phyloP scores from a whole-genome alignment of 305 asterid species.

The Fraxinus floribunda region DNA sequence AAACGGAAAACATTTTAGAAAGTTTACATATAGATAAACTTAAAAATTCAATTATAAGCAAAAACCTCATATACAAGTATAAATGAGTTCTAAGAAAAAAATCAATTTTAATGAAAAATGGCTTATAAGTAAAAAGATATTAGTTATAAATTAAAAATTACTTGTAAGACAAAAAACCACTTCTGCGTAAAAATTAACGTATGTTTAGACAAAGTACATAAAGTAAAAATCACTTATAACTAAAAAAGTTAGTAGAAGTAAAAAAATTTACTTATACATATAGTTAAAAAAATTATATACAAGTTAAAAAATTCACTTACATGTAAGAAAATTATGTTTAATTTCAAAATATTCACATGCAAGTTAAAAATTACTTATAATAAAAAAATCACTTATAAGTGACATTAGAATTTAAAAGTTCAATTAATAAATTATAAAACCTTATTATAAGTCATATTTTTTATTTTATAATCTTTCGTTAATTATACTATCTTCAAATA shows the following conservation, averaged over 20 bases:
- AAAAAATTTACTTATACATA: too few relatives aligned
- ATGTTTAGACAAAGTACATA: too few relatives aligned
- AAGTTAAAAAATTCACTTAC: not conserved
- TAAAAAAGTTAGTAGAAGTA: too few relatives aligned
- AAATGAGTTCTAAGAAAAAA: not conserved
- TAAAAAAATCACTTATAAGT: too few relatives aligned
- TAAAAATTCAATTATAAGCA: too few relatives aligned
- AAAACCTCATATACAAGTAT: not conserved
- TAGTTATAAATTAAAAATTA: too few relatives aligned
- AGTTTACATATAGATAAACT: too few relatives aligned
- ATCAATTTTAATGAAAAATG: not conserved
- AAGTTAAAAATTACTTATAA: not conserved
- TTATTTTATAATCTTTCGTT: too few relatives aligned
- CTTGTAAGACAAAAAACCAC: too few relatives aligned
- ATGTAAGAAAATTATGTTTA: not conserved
- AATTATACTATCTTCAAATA: not conserved
- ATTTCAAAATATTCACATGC: not conserved
- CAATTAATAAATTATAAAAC: not conserved
- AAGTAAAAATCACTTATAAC: too few relatives aligned
- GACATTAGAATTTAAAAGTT: not conserved
- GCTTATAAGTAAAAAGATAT: not conserved
- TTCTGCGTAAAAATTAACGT: too few relatives aligned
- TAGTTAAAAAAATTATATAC: not conserved
- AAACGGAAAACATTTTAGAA: not conserved
- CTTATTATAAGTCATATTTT: not conserved